Conservation (phyloP, 2,329 filamentous ascomycete genomes). For the Aspergillus sp. region DNA sequence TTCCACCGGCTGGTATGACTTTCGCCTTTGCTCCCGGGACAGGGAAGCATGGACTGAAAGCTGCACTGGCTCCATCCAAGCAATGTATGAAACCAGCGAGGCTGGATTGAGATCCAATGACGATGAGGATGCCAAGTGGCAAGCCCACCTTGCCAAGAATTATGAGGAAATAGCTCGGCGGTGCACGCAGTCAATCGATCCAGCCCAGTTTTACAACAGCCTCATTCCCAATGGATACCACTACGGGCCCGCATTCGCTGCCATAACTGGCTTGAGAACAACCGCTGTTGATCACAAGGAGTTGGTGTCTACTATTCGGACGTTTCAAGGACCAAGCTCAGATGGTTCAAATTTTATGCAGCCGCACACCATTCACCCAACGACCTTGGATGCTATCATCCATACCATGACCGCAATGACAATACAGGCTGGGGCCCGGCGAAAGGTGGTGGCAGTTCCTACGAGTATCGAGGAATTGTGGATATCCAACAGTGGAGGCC, state of each 20-base stretch:
- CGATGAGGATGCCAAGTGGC: background rate
- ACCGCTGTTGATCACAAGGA: background rate
- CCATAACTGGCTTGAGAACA: background rate
- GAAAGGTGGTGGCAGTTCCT: background rate
- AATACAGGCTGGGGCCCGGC: background rate
- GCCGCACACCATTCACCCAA: slow-evolving; percentile 17
- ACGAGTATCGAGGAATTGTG: background rate
- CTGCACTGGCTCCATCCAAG: background rate
- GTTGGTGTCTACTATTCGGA: background rate
- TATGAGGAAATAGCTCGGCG: background rate
- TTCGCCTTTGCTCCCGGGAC: background rate
- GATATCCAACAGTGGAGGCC: background rate
- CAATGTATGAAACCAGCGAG: background rate
- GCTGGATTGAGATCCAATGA: background rate
- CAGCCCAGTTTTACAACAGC: background rate
- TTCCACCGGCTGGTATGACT: background rate
- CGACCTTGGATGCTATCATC: slow-evolving; percentile 17
- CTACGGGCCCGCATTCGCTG: background rate
- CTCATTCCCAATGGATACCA: background rate
- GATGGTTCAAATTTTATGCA: background rate
- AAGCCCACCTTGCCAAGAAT: background rate
- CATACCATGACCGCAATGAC: slow-evolving; percentile 8
- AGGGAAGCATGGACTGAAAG: background rate
- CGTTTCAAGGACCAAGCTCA: background rate
- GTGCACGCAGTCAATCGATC: background rate